Evolutionary conservation across 805 yeast genomes (phyloP).

Genomic region (Wickerhamomyces bovis): DNA sequence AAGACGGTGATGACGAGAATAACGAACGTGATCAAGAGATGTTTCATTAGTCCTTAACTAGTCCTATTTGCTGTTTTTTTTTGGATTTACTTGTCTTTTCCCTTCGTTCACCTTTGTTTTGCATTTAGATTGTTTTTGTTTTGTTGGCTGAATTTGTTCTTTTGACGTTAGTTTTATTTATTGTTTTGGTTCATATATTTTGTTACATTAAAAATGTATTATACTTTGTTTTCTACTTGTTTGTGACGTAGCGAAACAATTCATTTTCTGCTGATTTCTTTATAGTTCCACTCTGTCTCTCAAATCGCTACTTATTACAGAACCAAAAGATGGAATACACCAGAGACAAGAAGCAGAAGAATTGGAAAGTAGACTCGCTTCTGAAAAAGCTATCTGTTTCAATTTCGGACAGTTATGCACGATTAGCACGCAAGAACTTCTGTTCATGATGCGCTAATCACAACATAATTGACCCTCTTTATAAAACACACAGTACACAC

Average conservation of each 20-base stretch:
- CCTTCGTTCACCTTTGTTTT: neutral
- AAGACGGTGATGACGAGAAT: conserved; percentile 9
- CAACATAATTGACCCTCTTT: neutral
- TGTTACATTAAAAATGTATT: neutral
- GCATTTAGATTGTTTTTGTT: neutral
- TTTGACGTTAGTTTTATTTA: too few relatives aligned
- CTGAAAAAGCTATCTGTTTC: too few relatives aligned
- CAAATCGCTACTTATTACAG: too few relatives aligned
- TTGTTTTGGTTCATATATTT: neutral
- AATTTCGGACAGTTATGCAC: too few relatives aligned
- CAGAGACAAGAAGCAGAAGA: too few relatives aligned
- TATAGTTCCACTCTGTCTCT: too few relatives aligned
- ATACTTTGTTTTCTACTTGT: neutral
- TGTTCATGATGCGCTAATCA: neutral
- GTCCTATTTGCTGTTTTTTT: neutral
- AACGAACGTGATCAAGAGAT: conserved; percentile 1
- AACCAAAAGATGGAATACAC: too few relatives aligned
- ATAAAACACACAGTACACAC: conserved; percentile 2
- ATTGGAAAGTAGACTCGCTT: too few relatives aligned
- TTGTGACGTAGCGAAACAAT: too few relatives aligned
- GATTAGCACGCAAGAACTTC: neutral
- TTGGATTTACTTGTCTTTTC: neutral
- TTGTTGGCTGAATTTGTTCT: neutral
- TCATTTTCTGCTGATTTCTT: too few relatives aligned
- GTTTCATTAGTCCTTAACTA: neutral